These are phyloP conservation scores for Erysimum cheiranthoides DNA, from an alignment of 345 rosid species.

Conservation along the genomic window DNA sequence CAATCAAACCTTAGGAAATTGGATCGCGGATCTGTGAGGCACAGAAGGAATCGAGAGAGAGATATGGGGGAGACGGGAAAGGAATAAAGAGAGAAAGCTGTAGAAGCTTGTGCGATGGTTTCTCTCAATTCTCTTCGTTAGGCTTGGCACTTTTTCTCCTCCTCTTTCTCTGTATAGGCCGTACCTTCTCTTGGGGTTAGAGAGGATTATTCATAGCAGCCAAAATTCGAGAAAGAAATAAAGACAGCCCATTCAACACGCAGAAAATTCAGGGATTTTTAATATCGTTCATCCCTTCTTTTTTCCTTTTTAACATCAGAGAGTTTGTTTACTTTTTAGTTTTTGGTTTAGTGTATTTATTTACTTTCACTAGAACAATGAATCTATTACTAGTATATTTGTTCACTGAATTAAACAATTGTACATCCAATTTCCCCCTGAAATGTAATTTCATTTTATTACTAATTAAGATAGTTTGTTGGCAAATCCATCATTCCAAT, in stretches of 20 bases:
- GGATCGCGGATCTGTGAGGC: slow-evolving; percentile 28
- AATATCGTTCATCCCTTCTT: not conserved
- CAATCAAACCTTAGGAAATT: slow-evolving; percentile 31
- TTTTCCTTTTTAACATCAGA: not conserved
- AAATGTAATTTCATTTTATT: not conserved
- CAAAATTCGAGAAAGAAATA: slow-evolving; percentile 11
- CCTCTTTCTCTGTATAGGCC: not conserved
- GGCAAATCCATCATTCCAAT: not conserved
- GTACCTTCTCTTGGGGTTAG: not conserved
- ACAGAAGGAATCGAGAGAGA: not conserved
- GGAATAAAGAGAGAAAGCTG: slow-evolving; percentile 17
- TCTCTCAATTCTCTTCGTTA: not conserved
- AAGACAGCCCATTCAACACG: slow-evolving; percentile 43
- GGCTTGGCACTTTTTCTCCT: slow-evolving; percentile 5
- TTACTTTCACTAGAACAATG: not conserved
- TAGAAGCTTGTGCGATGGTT: slow-evolving; percentile 17
- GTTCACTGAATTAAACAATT: not conserved
- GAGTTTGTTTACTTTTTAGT: not conserved
- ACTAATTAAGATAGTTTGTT: not conserved
- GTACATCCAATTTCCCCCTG: not conserved
- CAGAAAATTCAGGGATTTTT: slow-evolving; percentile 51
- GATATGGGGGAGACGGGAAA: not conserved
- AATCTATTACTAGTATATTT: not conserved
- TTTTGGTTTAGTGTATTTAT: not conserved
- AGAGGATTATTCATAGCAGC: not conserved